Evolutionary conservation across 768 basidiomycete genomes (phyloP).

Genomic region (Peribolospora baueri): DNA sequence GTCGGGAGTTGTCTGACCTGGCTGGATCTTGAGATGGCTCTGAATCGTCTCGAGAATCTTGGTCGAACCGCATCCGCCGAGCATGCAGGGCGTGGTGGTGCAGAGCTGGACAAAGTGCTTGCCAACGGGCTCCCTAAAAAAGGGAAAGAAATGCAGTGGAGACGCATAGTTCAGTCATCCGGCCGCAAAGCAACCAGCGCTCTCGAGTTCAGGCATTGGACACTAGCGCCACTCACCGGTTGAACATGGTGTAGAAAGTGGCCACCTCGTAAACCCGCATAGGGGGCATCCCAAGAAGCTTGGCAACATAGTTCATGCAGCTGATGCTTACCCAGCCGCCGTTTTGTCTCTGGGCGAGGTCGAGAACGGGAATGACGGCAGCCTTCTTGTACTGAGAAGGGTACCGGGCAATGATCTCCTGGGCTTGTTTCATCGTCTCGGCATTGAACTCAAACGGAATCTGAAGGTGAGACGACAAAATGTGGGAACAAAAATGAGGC

Average conservation of each 20-base stretch:
- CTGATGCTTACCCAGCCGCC: conserved; percentile 95
- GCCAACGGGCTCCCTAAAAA: conserved; percentile 63
- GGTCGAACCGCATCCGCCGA: conserved; percentile 49
- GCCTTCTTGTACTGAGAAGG: conserved; percentile 94
- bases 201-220: not conserved
- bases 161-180: not conserved
- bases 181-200: not conserved
- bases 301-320: conserved; percentile 96
- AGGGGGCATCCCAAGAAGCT: conserved; percentile 72
- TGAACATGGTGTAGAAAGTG: conserved; percentile 99
- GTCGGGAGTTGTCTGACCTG: conserved; percentile 75
- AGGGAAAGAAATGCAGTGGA: not conserved
- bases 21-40: conserved; percentile 37
- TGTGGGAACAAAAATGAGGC: not conserved
- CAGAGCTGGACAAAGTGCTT: conserved; percentile 90
- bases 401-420: conserved; percentile 79
- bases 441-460: conserved; percentile 54
- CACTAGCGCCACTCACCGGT: conserved; percentile 34
- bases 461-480: conserved; percentile 22
- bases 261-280: conserved; percentile 99
- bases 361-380: conserved; percentile 84
- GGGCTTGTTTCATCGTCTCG: conserved; percentile 58
- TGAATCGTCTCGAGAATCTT: conserved; percentile 69
- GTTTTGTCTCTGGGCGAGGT: conserved; percentile 91
- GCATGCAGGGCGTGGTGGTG: conserved; percentile 96